phyloP scores from a whole-genome alignment of 2,329 filamentous ascomycete species.

The Cladophialophora yegresii region DNA sequence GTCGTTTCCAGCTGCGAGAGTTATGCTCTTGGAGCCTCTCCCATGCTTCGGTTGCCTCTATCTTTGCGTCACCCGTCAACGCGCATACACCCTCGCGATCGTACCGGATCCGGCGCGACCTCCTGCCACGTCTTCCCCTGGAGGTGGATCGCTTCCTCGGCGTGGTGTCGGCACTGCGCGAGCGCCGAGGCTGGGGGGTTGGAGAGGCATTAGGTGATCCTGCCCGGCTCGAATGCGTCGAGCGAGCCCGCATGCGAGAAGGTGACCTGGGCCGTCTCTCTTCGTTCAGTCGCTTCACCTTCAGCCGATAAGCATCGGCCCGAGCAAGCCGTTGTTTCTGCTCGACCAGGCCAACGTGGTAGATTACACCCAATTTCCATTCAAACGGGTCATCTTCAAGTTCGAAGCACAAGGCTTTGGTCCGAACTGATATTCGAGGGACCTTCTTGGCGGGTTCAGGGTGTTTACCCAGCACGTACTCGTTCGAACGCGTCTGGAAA shows the following conservation, averaged over 20 bases:
- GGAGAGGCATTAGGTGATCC: slow-evolving; percentile 40
- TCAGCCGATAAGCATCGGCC: slow-evolving; percentile 85
- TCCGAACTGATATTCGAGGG: slow-evolving; percentile 80
- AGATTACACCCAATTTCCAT: slow-evolving; percentile 95
- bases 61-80: slow-evolving; percentile 70
- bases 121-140: slow-evolving; percentile 42
- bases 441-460: slow-evolving; percentile 84
- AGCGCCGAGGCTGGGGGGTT: slow-evolving; percentile 41
- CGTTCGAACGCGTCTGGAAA: slow-evolving; percentile 82
- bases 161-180: slow-evolving; percentile 58
- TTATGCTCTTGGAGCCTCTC: slow-evolving; percentile 76
- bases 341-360: slow-evolving; percentile 82
- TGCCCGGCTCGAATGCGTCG: slow-evolving; percentile 55
- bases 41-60: slow-evolving; percentile 75
- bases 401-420: slow-evolving; percentile 82
- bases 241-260: slow-evolving; percentile 57
- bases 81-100: slow-evolving; percentile 75
- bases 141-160: slow-evolving; percentile 41
- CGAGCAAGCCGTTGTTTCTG: slow-evolving; percentile 86
- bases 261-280: slow-evolving; percentile 57
- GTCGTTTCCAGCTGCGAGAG: slow-evolving; percentile 85
- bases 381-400: slow-evolving; percentile 96
- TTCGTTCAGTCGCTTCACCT: slow-evolving; percentile 79
- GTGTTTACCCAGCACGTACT: slow-evolving; percentile 82
- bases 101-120: slow-evolving; percentile 58